phyloP scores from a whole-genome alignment of 306 rosid genomes.

The Clitoria ternatea region DNA sequence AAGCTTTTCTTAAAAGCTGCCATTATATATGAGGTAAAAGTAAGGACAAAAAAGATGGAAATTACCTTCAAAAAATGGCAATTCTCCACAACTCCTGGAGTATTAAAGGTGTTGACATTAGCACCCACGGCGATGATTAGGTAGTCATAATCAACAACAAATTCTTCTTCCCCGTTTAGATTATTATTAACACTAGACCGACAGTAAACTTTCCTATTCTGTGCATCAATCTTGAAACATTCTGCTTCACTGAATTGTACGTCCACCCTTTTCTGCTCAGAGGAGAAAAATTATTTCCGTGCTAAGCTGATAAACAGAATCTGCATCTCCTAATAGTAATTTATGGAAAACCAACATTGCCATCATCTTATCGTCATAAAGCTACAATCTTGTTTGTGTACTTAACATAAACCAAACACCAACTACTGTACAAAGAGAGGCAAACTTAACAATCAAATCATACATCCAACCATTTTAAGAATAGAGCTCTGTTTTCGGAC shows the following conservation, averaged over 20 bases:
- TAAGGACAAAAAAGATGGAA: not conserved
- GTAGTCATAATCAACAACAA: slow-evolving; percentile 75
- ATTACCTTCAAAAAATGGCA: slow-evolving; percentile 92
- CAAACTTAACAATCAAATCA: not conserved
- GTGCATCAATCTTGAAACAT: slow-evolving; percentile 85
- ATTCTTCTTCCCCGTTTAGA: slow-evolving; percentile 62
- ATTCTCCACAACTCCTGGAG: slow-evolving; percentile 92
- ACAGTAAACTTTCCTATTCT: slow-evolving; percentile 74
- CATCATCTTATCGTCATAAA: not conserved
- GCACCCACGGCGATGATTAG: slow-evolving; percentile 80
- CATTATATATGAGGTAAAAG: not conserved
- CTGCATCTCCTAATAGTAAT: not conserved
- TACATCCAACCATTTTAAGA: not conserved
- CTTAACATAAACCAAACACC: not conserved
- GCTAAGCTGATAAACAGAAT: not conserved
- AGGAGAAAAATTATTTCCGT: not conserved
- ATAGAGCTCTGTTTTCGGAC: not conserved
- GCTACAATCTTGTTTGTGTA: not conserved
- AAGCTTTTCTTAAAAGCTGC: not conserved
- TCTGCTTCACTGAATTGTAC: slow-evolving; percentile 74
- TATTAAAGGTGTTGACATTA: slow-evolving; percentile 89
- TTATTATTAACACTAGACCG: slow-evolving; percentile 49
- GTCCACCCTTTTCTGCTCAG: slow-evolving; percentile 60
- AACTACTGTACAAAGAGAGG: not conserved
- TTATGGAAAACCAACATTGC: not conserved